Evolutionary conservation across 2,329 filamentous ascomycete genomes (phyloP), one percentile per base, ranked within the genome.

Genomic region (Pseudocercospora vitis): DNA sequence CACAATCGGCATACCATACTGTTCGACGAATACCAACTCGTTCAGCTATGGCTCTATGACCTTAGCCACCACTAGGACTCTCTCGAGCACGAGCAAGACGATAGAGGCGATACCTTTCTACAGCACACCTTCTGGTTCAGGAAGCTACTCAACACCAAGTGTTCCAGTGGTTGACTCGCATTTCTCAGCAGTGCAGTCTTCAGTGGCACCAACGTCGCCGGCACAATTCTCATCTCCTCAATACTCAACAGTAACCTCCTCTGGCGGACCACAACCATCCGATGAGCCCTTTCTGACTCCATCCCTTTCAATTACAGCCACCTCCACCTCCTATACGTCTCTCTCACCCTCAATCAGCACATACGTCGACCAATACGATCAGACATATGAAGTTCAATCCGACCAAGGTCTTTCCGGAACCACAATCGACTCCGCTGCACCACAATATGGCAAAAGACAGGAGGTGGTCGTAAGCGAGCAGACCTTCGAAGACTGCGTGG

Each of bases 11-110:
- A 33, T 48, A 3, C 46, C 31, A 19, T 48, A 48, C 12, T 48
- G 46, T 12, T 48, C 46, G 31, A 48, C 46, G 18, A 14, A 32
- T 7, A 23, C 29, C 7, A 14, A n/a, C 29, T 24, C 33, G 18
- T 35, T 23, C 46, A 48, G 18, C 29, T 48, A 48, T 48, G 46
- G 46, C 19, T 48, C 46, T 18, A 48, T 48, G 46, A 48, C 28
- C 46, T 37, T 18, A 11, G 14, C 46, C 46, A 26, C 9, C 21
- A 24, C 21, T 9, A 42, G 19, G n/a, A 42, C 7, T n/a, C 9
- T 26, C 12, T 14, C 44, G n/a, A 31, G 44, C 14, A 47, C 14
- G 31, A 23, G 26, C 11, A 18, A 12, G 4, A 11, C 26, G 19
- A 18, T 23, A 19, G 9, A 5, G 12, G 31, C 29, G 26, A n/a